These are phyloP conservation scores for Knoxia roxburghii DNA, from an alignment of 257 asterid species.

Conservation along the genomic window DNA sequence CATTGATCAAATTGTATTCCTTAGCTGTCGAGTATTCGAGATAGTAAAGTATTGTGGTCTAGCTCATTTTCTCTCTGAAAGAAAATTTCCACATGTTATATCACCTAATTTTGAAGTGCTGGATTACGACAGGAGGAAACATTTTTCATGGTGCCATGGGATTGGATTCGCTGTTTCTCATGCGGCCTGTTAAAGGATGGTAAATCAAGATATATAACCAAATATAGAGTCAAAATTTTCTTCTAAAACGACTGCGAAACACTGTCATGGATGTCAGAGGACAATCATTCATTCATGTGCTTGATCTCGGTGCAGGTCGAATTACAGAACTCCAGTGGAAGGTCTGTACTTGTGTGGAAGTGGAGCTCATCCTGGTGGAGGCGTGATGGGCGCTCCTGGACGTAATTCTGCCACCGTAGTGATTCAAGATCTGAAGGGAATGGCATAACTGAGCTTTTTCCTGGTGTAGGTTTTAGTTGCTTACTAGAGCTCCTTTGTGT, in stretches of 20 bases:
- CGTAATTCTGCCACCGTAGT: slow-evolving; percentile 78
- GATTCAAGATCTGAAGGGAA: slow-evolving; percentile 54
- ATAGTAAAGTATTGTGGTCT: not conserved
- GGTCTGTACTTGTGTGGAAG: slow-evolving; percentile 91
- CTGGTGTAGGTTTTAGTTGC: too few species aligned
- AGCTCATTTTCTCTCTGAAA: not conserved
- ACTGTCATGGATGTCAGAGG: not conserved
- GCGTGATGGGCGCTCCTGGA: slow-evolving; percentile 96
- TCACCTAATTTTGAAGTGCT: not conserved
- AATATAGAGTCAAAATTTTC: not conserved
- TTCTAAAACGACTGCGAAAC: not conserved
- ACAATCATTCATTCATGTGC: not conserved
- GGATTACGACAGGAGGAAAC: slow-evolving; percentile 69
- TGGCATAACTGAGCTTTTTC: not conserved
- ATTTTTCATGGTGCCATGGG: slow-evolving; percentile 97
- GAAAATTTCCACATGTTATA: not conserved
- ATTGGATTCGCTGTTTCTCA: slow-evolving; percentile 74
- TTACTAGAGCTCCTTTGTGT: too few species aligned
- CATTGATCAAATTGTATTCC: not conserved
- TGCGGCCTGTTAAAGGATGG: slow-evolving; percentile 98
- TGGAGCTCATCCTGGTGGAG: slow-evolving; percentile 97
- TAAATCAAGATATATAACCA: slow-evolving; percentile 22
- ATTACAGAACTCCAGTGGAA: slow-evolving; percentile 67
- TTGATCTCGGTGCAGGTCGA: slow-evolving; percentile 53
- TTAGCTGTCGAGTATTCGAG: not conserved